Conservation (phyloP, 768 basidiomycete genomes). For the Daedalea quercina region DNA sequence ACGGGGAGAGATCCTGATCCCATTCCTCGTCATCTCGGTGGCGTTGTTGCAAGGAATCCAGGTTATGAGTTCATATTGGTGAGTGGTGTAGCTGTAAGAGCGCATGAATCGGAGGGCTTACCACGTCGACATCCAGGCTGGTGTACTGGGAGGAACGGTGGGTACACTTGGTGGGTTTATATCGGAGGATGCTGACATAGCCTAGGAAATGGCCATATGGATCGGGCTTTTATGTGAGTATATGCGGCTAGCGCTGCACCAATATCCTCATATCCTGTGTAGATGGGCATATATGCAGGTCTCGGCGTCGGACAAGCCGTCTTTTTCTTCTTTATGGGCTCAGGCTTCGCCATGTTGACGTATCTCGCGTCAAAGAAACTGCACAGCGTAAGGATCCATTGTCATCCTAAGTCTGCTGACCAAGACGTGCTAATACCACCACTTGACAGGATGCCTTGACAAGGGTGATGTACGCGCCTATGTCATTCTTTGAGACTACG, state of each 20-base stretch:
- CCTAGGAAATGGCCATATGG: constrained; percentile 47
- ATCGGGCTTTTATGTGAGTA: constrained; percentile 65
- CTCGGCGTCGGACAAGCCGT: constrained; percentile 69
- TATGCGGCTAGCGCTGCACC: not conserved
- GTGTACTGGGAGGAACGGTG: constrained; percentile 79
- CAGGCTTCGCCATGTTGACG: constrained; percentile 56
- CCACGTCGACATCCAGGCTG: constrained; percentile 37
- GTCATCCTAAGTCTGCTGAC: not conserved
- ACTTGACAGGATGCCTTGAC: constrained; percentile 45
- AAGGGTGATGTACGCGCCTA: constrained; percentile 77
- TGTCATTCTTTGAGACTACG: constrained; percentile 88
- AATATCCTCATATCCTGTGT: constrained; percentile 1
- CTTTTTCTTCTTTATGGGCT: constrained; percentile 61
- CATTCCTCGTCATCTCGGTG: constrained; percentile 55
- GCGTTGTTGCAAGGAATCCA: constrained; percentile 61
- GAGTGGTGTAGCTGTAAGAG: constrained; percentile 16
- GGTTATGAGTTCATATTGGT: constrained; percentile 75
- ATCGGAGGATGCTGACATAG: constrained; percentile 9
- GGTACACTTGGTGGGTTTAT: constrained; percentile 11
- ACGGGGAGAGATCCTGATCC: constrained; percentile 56
- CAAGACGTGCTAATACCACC: not conserved
- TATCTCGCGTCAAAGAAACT: constrained; percentile 71
- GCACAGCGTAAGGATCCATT: constrained; percentile 39
- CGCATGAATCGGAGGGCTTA: constrained; percentile 3
- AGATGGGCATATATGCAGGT: constrained; percentile 80